These are phyloP conservation scores for Porodaedalea pini DNA, from an alignment of 1,284 basidiomycete species.

Conservation along the genomic window DNA sequence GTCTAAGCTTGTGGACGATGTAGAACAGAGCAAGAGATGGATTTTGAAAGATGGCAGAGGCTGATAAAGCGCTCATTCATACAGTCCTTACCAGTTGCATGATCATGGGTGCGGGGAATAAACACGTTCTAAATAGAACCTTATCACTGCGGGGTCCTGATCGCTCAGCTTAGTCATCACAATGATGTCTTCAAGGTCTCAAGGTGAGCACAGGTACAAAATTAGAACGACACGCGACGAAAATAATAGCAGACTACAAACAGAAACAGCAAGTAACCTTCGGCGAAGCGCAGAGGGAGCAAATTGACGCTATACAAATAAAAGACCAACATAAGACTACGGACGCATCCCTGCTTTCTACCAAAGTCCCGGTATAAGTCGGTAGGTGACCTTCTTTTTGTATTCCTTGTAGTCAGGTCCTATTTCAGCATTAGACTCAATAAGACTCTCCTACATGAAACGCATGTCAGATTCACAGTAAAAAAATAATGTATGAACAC, in stretches of 20 bases:
- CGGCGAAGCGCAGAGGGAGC: too few species aligned
- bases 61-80: neutral
- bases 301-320: too few species aligned
- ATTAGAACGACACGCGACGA: neutral
- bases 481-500: neutral
- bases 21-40: neutral
- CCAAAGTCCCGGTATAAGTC: neutral
- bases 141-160: neutral
- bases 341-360: too few species aligned
- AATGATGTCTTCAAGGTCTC: neutral
- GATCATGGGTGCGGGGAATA: neutral
- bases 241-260: neutral
- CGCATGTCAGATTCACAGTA: neutral
- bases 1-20: neutral
- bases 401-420: neutral
- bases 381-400: constrained; percentile 1
- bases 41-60: neutral
- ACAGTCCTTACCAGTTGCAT: neutral
- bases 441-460: neutral
- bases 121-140: neutral
- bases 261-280: too few species aligned
- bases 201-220: neutral
- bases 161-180: neutral
- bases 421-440: neutral
- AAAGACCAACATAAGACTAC: too few species aligned